Percentiles rank a stretch among this genome's conserved stretches.
phyloP scores from a whole-genome alignment of 1,284 basidiomycete species.

The Ustilago nuda region DNA sequence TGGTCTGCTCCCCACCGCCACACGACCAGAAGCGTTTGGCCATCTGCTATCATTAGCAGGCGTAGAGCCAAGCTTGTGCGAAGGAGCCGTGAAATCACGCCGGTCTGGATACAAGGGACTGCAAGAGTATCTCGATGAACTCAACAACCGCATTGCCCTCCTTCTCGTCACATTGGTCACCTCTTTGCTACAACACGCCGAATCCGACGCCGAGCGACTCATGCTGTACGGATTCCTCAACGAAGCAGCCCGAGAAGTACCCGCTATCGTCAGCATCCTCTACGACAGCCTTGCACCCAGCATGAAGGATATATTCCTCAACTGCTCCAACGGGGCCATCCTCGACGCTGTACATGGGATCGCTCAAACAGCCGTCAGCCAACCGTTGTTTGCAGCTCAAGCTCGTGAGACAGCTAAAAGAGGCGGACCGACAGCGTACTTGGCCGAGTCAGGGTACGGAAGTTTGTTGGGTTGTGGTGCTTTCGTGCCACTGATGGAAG shows the following conservation, averaged over 20 bases:
- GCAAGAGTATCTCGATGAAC: conserved; percentile 50
- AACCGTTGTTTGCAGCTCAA: conserved; percentile 66
- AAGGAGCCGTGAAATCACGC: conserved; percentile 47
- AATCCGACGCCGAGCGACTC: conserved; percentile 57
- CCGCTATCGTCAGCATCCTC: conserved; percentile 65
- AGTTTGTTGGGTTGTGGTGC: conserved; percentile 62
- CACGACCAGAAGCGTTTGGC: conserved; percentile 59
- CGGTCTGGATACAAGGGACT: conserved; percentile 45
- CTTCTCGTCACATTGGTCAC: conserved; percentile 60
- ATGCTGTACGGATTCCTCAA: conserved; percentile 61
- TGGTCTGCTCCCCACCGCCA: conserved; percentile 58
- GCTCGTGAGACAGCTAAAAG: conserved; percentile 61
- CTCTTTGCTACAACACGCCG: conserved; percentile 59
- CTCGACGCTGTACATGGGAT: conserved; percentile 63
- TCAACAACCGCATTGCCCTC: conserved; percentile 62
- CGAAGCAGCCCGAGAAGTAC: conserved; percentile 57
- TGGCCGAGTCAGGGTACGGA: conserved; percentile 62
- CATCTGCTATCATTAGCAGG: conserved; percentile 56
- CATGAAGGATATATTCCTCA: conserved; percentile 62
- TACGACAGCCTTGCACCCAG: conserved; percentile 60
- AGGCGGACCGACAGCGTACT: conserved; percentile 59
- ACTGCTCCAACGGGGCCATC: conserved; percentile 60
- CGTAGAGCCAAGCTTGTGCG: conserved; percentile 31
- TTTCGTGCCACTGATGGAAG: conserved; percentile 55
- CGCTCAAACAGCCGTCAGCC: conserved; percentile 57